phyloP scores from a whole-genome alignment of 306 rosid species.

The Gynostemma pentaphyllum region DNA sequence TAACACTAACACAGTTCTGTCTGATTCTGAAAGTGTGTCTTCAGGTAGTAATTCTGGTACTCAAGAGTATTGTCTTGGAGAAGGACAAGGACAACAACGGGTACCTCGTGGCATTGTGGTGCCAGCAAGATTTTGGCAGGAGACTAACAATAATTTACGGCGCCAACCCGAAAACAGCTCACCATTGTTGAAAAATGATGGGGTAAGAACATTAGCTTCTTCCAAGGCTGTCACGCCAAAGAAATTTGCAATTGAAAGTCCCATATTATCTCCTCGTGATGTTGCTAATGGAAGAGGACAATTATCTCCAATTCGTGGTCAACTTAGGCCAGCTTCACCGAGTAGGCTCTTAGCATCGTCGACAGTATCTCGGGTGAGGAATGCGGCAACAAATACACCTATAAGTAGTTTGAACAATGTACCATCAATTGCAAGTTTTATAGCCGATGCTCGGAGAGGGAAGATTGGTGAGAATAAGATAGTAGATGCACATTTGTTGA shows the following conservation, averaged over 20 bases:
- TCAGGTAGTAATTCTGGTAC: slow-evolving; percentile 52
- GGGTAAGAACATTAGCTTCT: slow-evolving; percentile 19
- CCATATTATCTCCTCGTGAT: slow-evolving; percentile 53
- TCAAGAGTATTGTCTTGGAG: slow-evolving; percentile 23
- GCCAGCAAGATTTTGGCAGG: slow-evolving; percentile 67
- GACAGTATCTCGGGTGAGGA: slow-evolving; percentile 31
- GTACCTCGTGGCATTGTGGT: slow-evolving; percentile 37
- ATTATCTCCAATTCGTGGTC: slow-evolving; percentile 49
- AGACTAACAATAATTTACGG: slow-evolving; percentile 35
- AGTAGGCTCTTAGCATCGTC: slow-evolving; percentile 30
- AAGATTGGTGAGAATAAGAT: slow-evolving; percentile 57
- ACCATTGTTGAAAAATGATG: slow-evolving; percentile 30
- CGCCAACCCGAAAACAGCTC: slow-evolving; percentile 36
- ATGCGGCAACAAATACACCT: slow-evolving; percentile 24
- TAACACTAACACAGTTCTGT: slow-evolving; percentile 25
- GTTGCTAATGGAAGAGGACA: slow-evolving; percentile 36
- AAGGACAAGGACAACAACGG: slow-evolving; percentile 23
- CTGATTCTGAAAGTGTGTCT: slow-evolving; percentile 69
- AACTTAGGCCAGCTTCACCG: slow-evolving; percentile 57
- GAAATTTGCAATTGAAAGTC: slow-evolving; percentile 34
- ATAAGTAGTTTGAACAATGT: slow-evolving; percentile 27
- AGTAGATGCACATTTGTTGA: slow-evolving; percentile 55
- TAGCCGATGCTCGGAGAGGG: slow-evolving; percentile 57
- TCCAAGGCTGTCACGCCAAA: slow-evolving; percentile 33
- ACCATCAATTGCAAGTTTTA: slow-evolving; percentile 55